Evolutionary conservation across 441 rosid genomes (phyloP), one percentile per base, ranked within the genome.

Genomic region (Sinapis alba): DNA sequence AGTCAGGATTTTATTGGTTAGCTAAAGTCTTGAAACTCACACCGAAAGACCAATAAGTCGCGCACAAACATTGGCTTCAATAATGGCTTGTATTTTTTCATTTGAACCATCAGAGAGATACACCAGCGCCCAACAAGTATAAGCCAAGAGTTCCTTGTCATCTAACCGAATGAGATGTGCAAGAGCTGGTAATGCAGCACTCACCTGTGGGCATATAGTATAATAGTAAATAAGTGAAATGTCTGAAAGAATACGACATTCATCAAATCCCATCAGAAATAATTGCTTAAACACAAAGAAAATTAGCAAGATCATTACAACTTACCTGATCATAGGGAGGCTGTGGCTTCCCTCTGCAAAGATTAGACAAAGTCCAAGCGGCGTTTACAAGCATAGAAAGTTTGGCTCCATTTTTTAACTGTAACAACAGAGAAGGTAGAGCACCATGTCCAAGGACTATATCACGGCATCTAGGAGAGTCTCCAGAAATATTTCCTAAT

Each of bases 391-490:
- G 71, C 88, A 85, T 82, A 15, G 90, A 87, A 69, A 79, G 87
- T 76, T 83, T 87, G 28, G 83, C 80, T 65, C 77, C 82, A 70
- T 82, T 74, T 16, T 83, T 85, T 41, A 87, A 79, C 74, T 85
- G 88, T 66, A 83, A 78, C 82, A 87, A 53, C 75, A 87, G 53
- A 41, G 84, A 83, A 78, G 79, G 73, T 81, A 87, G 83, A 59
- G 90, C 88, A n/a, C 87, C 87, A 79, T 81, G 82, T 57, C 86
- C 82, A 54, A 87, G 85, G 68, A 87, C 88, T 74, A 87, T 84
- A 79, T 87, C 88, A 62, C 90, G 88, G 57, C 90, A 87, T 74
- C 86, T 83, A 51, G 90, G 90, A 18, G 88, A 87, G 80, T 87
- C 90, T 53, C 88, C 90, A 56, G 88, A 84, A 68, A 87, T 81